Percentiles rank a stretch among this genome's conserved stretches.
phyloP scores from a whole-genome alignment of 331 rosid species.

The Saraca asoca region DNA sequence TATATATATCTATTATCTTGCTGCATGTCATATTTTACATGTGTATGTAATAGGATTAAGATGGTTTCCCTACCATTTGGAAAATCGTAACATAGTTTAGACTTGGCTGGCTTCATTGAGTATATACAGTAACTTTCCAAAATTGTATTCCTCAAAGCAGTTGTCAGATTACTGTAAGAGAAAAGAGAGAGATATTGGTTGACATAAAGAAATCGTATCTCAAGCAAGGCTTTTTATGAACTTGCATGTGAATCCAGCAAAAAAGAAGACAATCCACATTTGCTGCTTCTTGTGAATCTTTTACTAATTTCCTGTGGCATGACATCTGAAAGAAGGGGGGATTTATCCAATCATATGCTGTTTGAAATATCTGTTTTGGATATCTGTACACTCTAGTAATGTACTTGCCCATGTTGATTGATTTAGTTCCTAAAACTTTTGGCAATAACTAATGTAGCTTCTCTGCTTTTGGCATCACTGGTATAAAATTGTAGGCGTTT shows the following conservation, averaged over 20 bases:
- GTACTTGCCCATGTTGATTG: not conserved
- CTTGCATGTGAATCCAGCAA: too few relatives aligned
- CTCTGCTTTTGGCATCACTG: slow-evolving; percentile 14
- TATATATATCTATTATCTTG: slow-evolving; percentile 28
- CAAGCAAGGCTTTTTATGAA: too few relatives aligned
- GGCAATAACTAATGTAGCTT: slow-evolving; percentile 15
- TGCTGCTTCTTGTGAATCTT: too few relatives aligned
- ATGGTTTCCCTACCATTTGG: slow-evolving; percentile 14
- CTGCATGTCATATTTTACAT: slow-evolving; percentile 16
- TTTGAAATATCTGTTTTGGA: not conserved
- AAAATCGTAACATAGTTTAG: slow-evolving; percentile 2
- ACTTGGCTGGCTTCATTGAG: slow-evolving; percentile 19
- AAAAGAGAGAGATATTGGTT: slow-evolving; percentile 1
- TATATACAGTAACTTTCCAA: slow-evolving; percentile 9
- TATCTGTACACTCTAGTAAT: not conserved
- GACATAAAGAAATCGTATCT: slow-evolving; percentile 13
- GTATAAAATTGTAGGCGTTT: slow-evolving; percentile 69
- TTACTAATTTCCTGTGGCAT: too few relatives aligned
- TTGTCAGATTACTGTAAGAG: not conserved
- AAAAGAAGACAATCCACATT: too few relatives aligned
- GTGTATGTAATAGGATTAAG: slow-evolving; percentile 8
- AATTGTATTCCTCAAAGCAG: slow-evolving; percentile 3
- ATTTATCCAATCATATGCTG: not conserved
- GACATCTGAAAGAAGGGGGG: too few relatives aligned
- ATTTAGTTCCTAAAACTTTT: slow-evolving; percentile 18